phyloP scores from a whole-genome alignment of 192 early-diverging fungal species.

The Jimgerdemannia lactiflua region DNA sequence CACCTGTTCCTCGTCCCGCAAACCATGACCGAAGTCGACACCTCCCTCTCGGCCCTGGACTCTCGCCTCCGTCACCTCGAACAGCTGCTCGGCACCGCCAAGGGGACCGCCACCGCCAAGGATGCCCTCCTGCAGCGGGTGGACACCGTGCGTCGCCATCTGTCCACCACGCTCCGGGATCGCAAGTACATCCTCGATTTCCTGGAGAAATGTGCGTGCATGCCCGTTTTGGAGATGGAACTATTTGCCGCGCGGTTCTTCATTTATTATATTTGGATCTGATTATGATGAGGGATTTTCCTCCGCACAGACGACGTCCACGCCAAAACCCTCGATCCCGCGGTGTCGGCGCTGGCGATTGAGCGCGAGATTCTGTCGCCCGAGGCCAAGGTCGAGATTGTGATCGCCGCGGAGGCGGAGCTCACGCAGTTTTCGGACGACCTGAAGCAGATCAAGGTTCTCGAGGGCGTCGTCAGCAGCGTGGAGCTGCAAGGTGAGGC shows the following conservation, averaged over 20 bases:
- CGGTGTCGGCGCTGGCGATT: conserved; percentile 20
- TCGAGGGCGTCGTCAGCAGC: conserved; percentile 35
- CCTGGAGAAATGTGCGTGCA: background rate
- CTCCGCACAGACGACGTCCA: conserved; percentile 17
- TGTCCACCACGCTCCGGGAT: background rate
- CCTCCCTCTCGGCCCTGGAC: background rate
- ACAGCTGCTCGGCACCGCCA: background rate
- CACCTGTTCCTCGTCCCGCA: background rate
- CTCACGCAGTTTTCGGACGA: conserved; percentile 28
- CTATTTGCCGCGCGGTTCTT: no score
- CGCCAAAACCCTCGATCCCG: conserved; percentile 31
- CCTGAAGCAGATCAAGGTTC: conserved; percentile 33
- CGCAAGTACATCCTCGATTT: background rate
- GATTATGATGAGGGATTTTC: no score
- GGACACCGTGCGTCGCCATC: background rate
- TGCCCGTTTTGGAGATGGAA: background rate
- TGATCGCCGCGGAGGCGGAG: conserved; percentile 30
- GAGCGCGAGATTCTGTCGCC: conserved; percentile 34
- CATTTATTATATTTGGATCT: no score
- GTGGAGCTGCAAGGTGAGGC: conserved; percentile 8
- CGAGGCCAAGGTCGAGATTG: conserved; percentile 37
- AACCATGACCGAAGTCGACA: background rate
- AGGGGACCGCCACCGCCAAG: background rate
- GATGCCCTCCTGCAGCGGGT: background rate
- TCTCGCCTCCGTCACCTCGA: background rate